Base-by-base conservation (phyloP, 1,139 yeast genomes). In the Candida freyschussii region DNA sequence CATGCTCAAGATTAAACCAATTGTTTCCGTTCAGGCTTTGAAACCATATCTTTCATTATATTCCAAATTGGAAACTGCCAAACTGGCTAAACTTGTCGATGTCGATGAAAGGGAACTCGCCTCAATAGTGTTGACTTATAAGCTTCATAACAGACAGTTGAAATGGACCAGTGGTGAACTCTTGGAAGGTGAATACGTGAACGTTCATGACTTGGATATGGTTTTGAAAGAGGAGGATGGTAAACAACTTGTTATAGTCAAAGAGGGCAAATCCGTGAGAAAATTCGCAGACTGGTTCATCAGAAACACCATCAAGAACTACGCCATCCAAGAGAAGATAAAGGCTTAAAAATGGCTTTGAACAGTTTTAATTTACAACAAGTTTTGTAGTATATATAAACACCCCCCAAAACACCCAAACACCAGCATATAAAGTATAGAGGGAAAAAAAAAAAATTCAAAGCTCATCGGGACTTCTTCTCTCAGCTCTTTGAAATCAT, bases 241-340 rank as follows among this genome's bases (percentile, higher is more conserved):
- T 5, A 45, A 45, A 35, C 32, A 39, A 32, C 42, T 64, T 33
- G 58, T 68, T 37, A 63, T 65, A 45, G 65, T 68, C 32, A 58
- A 67, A 30, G 71, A 67, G 49, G 56, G 63, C 32, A 66, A 65
- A 48, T 58, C 57, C 23, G 65, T 67, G 25, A 57, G 72, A 44
- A 62, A 62, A 50, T 67, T 61, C 39, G 67, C 67, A 27, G 72
- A 68, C 44, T 68, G 72, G 72, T 68, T 68, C 40, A 55, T 67
- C 37, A 62, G 72, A 47, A 67, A 65, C 54, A 62, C 68, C 19
- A 51, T 48, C 39, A 67, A 65, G 55, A 65, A 66, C 51, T 62
- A 64, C 38, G 50, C 56, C 29, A 64, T 60, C 13, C 69, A 65
- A 45, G 72, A 67, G 36, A 40, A 37, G 38, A 40, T 40, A 30